A percentile compares a stretch with the other conserved stretches of the same genome.
These are phyloP conservation scores for Puya raimondii DNA, from an alignment of 176 grass and related monocot genomes.

Conservation along the genomic window DNA sequence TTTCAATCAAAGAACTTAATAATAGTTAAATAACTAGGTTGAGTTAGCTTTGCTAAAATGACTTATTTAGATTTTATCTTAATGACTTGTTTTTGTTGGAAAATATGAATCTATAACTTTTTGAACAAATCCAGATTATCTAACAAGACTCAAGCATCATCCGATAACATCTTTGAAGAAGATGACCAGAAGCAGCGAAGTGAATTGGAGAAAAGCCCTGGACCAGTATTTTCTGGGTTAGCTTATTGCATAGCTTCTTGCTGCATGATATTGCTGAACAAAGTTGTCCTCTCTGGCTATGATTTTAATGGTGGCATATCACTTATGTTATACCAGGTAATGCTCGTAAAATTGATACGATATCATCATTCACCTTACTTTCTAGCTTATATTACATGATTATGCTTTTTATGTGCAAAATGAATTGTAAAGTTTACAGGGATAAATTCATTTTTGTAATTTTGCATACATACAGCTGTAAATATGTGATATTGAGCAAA, in stretches of 20 bases:
- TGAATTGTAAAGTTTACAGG: neutral
- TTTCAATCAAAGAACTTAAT: no score
- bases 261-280: slow-evolving; percentile 95
- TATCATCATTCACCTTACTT: neutral
- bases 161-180: slow-evolving; percentile 47
- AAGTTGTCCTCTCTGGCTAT: slow-evolving; percentile 72
- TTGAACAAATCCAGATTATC: slow-evolving; percentile 26
- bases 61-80: no score
- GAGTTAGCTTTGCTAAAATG: neutral
- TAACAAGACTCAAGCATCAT: slow-evolving; percentile 48
- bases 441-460: no score
- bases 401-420: neutral
- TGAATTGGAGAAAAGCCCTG: slow-evolving; percentile 35
- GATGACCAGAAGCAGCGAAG: slow-evolving; percentile 27
- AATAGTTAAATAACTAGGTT: no score
- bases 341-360: neutral
- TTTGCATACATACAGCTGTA: no score
- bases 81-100: neutral
- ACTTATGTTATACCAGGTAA: slow-evolving; percentile 77
- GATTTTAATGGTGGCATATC: slow-evolving; percentile 65
- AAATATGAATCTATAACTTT: neutral
- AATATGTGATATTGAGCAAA: no score
- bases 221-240: slow-evolving; percentile 49
- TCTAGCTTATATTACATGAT: neutral
- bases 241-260: slow-evolving; percentile 75